Evolutionary conservation across 2,329 filamentous ascomycete genomes (phyloP), one percentile per base, ranked within the genome.

Genomic region (Beauveria sp.): DNA sequence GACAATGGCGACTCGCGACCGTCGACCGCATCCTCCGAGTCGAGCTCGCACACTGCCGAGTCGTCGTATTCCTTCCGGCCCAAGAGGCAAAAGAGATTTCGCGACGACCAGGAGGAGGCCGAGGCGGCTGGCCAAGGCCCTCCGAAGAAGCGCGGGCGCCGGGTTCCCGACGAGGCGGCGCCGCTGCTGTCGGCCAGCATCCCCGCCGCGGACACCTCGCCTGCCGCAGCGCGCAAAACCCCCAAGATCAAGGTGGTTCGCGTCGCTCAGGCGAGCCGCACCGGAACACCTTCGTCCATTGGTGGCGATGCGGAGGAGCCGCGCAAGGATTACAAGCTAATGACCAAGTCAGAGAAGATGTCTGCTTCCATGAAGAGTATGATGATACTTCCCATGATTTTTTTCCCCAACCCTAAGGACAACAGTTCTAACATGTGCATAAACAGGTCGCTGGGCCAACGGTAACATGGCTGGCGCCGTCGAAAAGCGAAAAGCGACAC

Each of bases 271-370:
- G 38, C 52, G 48, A 66, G 64, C 58, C 72, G 73, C 62, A 71
- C 72, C 60, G 71, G 68, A 34, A 73, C 70, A 8, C 70, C 71
- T 3, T 63, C 66, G 62, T 71, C 66, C 18, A 54, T 65, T 14
- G 59, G 65, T 26, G 73, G 71, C 4, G 73, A 74, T 12, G 72
- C 68, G 16, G 77, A 79, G 28, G 76, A 80, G 62, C 67, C 70
- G 20, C 69, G 66, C 52, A 85, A 85, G 73, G 81, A 84, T 58
- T 86, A 86, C 67, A 79, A 80, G 42, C 77, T 80, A 49, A 85
- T 86, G 83, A 85, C 82, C 53, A 86, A 86, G 74, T 84, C 82
- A 34, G 83, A 86, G 73, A 86, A 86, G 76, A 86, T 86, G 83
- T 84, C 81, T n/a, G 79, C 79, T 20, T 85, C 83, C 3, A 86